Percentiles rank a stretch among this genome's conserved stretches.
Evolutionary conservation across 208 protist genomes (phyloP).

Genomic region (Leptomonas pyrrhocoris): DNA sequence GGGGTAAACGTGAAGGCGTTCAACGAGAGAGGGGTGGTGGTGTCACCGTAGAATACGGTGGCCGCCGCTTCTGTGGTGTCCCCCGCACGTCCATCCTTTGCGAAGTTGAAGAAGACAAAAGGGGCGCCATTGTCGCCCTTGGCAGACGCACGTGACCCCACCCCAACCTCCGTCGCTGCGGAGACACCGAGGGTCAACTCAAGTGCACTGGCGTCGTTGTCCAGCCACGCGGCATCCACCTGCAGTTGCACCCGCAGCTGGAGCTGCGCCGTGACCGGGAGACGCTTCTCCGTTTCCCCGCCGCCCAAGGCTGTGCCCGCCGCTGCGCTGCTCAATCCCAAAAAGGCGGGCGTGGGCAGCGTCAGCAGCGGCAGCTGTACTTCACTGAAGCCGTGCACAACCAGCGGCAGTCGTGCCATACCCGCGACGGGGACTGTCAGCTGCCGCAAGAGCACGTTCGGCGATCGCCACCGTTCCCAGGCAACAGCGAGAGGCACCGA

Average conservation of each 20-base stretch:
- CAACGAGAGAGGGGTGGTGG: conserved; percentile 13
- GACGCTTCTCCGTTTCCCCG: neutral
- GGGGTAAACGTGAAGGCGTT: conserved; percentile 28
- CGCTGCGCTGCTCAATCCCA: neutral
- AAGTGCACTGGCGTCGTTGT: conserved; percentile 3
- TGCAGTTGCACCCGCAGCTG: conserved; percentile 16
- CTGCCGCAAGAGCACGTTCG: neutral
- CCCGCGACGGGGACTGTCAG: neutral
- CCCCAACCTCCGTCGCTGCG: conserved; percentile 1
- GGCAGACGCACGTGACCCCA: neutral
- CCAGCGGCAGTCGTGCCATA: conserved; percentile 28
- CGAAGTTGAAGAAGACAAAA: no score
- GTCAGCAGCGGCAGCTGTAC: conserved; percentile 23
- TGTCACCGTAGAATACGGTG: conserved; percentile 5
- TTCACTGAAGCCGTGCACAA: conserved; percentile 35
- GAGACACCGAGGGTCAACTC: conserved; percentile 22
- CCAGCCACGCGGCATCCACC: conserved; percentile 21
- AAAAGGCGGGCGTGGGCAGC: conserved; percentile 2
- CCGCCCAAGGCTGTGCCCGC: neutral
- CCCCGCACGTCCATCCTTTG: no score
- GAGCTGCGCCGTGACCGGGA: conserved; percentile 3
- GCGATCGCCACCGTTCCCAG: conserved; percentile 12
- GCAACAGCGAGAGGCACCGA: neutral
- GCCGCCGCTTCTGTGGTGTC: neutral
- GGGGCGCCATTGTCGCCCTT: neutral